Percentiles rank a stretch among this genome's conserved stretches.
These are phyloP conservation scores for Colletotrichum ledebouriae DNA, from an alignment of 2,329 filamentous ascomycete genomes.

Conservation along the genomic window DNA sequence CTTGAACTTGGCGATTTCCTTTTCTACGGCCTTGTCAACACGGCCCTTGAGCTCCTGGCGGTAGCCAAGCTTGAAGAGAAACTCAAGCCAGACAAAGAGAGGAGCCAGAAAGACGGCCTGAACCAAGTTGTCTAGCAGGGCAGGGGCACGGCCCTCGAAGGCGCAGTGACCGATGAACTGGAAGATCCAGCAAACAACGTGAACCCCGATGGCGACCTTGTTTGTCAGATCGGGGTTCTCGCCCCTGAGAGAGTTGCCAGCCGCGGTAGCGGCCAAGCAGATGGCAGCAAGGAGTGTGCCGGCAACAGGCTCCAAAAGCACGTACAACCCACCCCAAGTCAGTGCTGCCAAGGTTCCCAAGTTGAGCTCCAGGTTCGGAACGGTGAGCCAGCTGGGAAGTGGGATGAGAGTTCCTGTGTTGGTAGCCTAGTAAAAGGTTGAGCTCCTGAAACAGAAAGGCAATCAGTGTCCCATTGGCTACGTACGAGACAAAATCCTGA, in stretches of 20 bases:
- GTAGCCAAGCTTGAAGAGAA: conserved; percentile 92
- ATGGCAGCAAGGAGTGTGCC: conserved; percentile 82
- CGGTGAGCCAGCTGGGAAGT: conserved; percentile 75
- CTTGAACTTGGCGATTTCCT: conserved; percentile 82
- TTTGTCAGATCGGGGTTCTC: conserved; percentile 65
- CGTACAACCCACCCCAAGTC: conserved; percentile 83
- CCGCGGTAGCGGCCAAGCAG: conserved; percentile 80
- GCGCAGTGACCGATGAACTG: conserved; percentile 94
- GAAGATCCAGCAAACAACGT: conserved; percentile 83
- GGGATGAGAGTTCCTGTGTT: conserved; percentile 74
- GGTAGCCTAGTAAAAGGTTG: conserved; percentile 61
- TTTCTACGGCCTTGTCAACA: conserved; percentile 80
- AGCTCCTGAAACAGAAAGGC: conserved; percentile 23
- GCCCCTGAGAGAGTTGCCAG: conserved; percentile 79
- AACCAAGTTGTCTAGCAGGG: conserved; percentile 89
- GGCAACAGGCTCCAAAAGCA: conserved; percentile 94
- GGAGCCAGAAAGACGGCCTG: conserved; percentile 94
- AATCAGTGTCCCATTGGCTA: conserved; percentile 31
- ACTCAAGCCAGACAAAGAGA: conserved; percentile 96
- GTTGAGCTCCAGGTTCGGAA: conserved; percentile 76
- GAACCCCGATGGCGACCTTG: conserved; percentile 72
- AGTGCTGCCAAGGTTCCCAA: conserved; percentile 74
- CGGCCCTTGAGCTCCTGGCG: conserved; percentile 87
- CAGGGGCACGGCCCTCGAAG: conserved; percentile 90
- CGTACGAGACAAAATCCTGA: conserved; percentile 80